phyloP scores from a whole-genome alignment of 2,329 filamentous ascomycete genomes.

The Simplicillium sp. region DNA sequence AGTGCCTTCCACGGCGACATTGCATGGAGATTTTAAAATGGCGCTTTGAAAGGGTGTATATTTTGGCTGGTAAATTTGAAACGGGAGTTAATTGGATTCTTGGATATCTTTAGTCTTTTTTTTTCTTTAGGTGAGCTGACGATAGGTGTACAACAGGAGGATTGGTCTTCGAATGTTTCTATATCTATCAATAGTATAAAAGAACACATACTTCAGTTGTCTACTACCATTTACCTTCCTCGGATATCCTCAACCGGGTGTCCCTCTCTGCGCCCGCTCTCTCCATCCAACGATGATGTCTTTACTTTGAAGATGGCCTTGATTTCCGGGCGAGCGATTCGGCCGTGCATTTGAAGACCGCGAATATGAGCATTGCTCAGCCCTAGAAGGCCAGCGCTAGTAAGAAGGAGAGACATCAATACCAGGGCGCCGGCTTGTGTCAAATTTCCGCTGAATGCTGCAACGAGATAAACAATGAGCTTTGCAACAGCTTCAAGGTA shows the following conservation, averaged over 20 bases:
- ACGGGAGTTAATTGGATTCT: too few relatives aligned
- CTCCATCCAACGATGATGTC: constrained; percentile 1
- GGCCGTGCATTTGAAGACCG: constrained; percentile 40
- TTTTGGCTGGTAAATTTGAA: too few relatives aligned
- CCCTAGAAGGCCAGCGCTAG: constrained; percentile 42
- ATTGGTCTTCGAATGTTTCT: too few relatives aligned
- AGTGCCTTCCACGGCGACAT: too few relatives aligned
- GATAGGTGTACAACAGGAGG: too few relatives aligned
- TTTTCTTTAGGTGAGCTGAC: too few relatives aligned
- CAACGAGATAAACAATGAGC: constrained; percentile 47
- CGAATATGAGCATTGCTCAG: constrained; percentile 41
- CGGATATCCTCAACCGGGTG: constrained; percentile 3
- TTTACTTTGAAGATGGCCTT: not conserved
- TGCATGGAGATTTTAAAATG: too few relatives aligned
- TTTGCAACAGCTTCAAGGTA: constrained; percentile 44
- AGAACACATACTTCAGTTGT: too few relatives aligned
- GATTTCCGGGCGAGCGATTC: constrained; percentile 24
- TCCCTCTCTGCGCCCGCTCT: not conserved
- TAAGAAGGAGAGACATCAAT: constrained; percentile 39
- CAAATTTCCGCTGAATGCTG: constrained; percentile 45
- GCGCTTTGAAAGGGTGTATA: too few relatives aligned
- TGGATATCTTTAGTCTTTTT: too few relatives aligned
- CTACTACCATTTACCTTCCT: not conserved
- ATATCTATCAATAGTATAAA: too few relatives aligned
- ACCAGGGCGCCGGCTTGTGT: constrained; percentile 40